Conservation (phyloP, 208 protist genomes). For the Acanthamoeba royreba region DNA sequence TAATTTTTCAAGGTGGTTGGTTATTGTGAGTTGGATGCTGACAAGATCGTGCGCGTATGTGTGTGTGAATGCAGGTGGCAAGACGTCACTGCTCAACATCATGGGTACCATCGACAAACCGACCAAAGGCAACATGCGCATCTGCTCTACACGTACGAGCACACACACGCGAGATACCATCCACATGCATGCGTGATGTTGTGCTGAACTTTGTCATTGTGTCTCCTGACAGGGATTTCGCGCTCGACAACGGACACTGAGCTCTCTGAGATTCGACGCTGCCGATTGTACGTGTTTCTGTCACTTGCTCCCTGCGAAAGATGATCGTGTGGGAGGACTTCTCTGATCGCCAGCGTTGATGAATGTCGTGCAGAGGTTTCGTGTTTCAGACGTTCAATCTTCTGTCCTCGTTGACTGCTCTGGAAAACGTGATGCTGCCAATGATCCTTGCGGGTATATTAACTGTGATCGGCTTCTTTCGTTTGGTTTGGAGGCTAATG, state of each 20-base stretch:
- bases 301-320: neutral
- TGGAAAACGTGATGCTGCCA: constrained; percentile 94
- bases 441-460: constrained; percentile 92
- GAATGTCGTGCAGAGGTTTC: constrained; percentile 85
- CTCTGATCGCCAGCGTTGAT: too few species aligned
- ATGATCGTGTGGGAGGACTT: neutral
- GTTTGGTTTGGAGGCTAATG: too few species aligned
- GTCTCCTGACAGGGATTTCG: constrained; percentile 41
- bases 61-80: constrained; percentile 79
- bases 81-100: constrained; percentile 95
- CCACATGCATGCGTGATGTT: neutral
- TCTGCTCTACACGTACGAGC: constrained; percentile 83
- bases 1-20: too few species aligned
- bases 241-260: constrained; percentile 57
- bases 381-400: constrained; percentile 97
- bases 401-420: constrained; percentile 89
- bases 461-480: too few species aligned
- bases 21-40: too few species aligned
- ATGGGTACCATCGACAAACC: constrained; percentile 95
- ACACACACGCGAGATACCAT: too few species aligned
- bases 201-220: neutral
- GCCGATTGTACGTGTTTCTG: constrained; percentile 38
- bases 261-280: constrained; percentile 57
- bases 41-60: too few species aligned
- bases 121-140: constrained; percentile 92